These are phyloP conservation scores for Tetrahymena borealis DNA, from an alignment of 73 alveolate species.

Conservation along the genomic window DNA sequence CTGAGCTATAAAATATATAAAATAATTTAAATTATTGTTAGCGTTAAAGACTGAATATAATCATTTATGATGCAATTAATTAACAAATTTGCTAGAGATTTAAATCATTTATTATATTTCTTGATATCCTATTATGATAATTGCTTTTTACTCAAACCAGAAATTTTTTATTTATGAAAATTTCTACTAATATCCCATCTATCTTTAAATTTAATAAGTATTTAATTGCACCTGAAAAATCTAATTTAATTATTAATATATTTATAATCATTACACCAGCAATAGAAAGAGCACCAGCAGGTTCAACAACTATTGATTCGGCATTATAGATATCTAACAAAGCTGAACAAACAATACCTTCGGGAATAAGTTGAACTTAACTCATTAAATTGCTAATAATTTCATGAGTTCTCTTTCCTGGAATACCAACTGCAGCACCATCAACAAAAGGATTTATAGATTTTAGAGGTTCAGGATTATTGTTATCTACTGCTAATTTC, in stretches of 20 bases:
- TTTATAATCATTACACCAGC: background rate
- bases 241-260: too few relatives aligned
- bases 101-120: background rate
- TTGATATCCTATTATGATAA: background rate
- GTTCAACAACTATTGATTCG: slow-evolving; percentile 33
- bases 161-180: too few relatives aligned
- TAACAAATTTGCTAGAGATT: background rate
- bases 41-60: too few relatives aligned
- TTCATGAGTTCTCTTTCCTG: slow-evolving; percentile 24
- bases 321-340: slow-evolving; percentile 25
- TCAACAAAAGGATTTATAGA: slow-evolving; percentile 32
- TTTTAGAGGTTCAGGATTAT: slow-evolving; percentile 7
- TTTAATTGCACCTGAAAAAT: too few relatives aligned
- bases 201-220: too few relatives aligned
- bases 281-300: slow-evolving; percentile 39
- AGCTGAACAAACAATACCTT: slow-evolving; percentile 38
- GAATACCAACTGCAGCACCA: slow-evolving; percentile 34
- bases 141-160: background rate
- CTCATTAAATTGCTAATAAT: slow-evolving; percentile 6
- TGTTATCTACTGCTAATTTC: slow-evolving; percentile 8
- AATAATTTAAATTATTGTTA: too few relatives aligned
- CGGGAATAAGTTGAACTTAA: slow-evolving; percentile 11
- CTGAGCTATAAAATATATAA: background rate
- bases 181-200: too few relatives aligned
- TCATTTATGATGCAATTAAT: too few relatives aligned